Conservation (phyloP, 805 yeast genomes). For the Lachancea quebecensis region DNA sequence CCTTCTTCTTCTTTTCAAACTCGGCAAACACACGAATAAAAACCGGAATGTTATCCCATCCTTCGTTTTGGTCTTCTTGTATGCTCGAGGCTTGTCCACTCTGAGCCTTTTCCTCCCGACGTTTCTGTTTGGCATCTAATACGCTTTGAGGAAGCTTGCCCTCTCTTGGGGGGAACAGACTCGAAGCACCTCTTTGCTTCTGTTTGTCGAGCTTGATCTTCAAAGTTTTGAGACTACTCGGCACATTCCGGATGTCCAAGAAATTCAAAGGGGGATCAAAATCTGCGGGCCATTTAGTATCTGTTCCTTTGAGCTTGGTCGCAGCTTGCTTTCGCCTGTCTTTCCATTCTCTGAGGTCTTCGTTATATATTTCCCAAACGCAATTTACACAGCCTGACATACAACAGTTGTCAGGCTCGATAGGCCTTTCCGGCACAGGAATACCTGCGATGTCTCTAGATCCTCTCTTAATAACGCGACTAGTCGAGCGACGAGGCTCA, state of each 20-base stretch:
- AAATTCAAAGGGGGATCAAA: constrained; percentile 50
- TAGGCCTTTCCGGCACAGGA: constrained; percentile 73
- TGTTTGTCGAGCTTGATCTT: constrained; percentile 24
- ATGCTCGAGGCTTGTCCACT: constrained; percentile 19
- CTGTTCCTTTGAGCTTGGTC: constrained; percentile 35
- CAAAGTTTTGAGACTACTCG: constrained; percentile 31
- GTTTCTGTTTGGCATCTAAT: constrained; percentile 23
- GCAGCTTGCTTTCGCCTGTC: constrained; percentile 53
- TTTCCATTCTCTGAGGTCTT: constrained; percentile 83
- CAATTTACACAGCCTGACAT: constrained; percentile 97
- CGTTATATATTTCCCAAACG: constrained; percentile 91
- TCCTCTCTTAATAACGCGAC: constrained; percentile 23
- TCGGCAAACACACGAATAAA: constrained; percentile 78
- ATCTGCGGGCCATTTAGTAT: constrained; percentile 55
- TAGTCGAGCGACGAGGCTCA: constrained; percentile 37
- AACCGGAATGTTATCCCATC: constrained; percentile 59
- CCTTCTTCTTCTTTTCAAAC: constrained; percentile 60
- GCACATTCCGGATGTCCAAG: constrained; percentile 39
- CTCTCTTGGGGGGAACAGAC: constrained; percentile 31
- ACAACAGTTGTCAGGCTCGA: constrained; percentile 92
- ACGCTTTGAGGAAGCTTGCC: constrained; percentile 31
- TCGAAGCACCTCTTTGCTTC: constrained; percentile 20
- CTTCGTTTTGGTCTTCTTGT: constrained; percentile 36
- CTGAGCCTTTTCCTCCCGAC: constrained; percentile 8
- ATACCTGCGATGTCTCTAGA: constrained; percentile 48